A percentile compares a stretch with the other conserved stretches of the same genome.
These are phyloP conservation scores for Paramarasmius palmivorus DNA, from an alignment of 1,284 basidiomycete genomes.

Conservation along the genomic window DNA sequence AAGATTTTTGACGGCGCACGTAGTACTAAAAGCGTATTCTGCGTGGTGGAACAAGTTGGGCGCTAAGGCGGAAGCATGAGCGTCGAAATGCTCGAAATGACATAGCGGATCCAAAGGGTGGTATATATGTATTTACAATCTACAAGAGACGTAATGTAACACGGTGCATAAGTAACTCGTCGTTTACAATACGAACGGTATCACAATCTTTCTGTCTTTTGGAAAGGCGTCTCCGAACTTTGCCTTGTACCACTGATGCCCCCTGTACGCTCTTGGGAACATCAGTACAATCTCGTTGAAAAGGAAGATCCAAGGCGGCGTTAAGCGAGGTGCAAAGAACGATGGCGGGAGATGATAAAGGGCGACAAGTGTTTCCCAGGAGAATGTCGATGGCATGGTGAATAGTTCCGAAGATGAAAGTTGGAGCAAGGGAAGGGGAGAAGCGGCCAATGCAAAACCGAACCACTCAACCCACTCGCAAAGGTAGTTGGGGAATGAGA, in stretches of 20 bases:
- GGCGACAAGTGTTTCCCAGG: background rate
- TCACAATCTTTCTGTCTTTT: constrained; percentile 57
- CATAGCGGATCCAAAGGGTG: too few species aligned
- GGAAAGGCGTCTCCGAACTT: constrained; percentile 72
- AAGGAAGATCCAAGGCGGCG: constrained; percentile 80
- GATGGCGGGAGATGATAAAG: constrained; percentile 23
- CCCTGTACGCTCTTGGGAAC: constrained; percentile 78
- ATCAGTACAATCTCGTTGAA: constrained; percentile 70
- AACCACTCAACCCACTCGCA: constrained; percentile 92
- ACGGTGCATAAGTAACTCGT: too few species aligned
- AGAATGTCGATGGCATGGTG: background rate
- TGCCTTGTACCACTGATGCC: constrained; percentile 79
- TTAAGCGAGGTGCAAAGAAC: constrained; percentile 40
- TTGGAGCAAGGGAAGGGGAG: constrained; percentile 32
- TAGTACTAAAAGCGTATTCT: too few species aligned
- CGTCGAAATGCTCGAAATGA: too few species aligned
- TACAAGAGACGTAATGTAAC: too few species aligned
- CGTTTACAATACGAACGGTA: constrained; percentile 64
- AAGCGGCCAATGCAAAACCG: constrained; percentile 73
- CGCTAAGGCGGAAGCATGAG: too few species aligned
- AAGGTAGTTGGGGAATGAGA: constrained; percentile 93
- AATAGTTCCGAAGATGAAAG: background rate
- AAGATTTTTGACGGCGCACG: too few species aligned
- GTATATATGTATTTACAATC: too few species aligned
- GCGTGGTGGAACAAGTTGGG: too few species aligned